phyloP scores from a whole-genome alignment of 352 stramenopile species.

The Pythium pyrilobum region DNA sequence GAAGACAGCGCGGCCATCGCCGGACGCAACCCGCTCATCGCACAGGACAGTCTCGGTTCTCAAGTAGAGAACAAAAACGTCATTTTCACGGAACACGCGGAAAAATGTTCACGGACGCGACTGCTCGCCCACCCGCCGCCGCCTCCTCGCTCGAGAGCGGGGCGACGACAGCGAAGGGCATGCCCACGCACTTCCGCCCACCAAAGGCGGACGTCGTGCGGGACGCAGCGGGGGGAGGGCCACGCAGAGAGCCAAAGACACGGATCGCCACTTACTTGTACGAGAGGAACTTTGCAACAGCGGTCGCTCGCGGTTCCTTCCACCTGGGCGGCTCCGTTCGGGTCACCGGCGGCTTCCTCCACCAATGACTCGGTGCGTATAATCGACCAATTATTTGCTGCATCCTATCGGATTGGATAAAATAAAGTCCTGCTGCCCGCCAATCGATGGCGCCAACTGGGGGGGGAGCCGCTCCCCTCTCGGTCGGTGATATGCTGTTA shows the following conservation, averaged over 20 bases:
- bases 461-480: background rate
- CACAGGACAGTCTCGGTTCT: slow-evolving; percentile 91
- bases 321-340: background rate
- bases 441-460: slow-evolving; percentile 16
- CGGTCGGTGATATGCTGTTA: background rate
- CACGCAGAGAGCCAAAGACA: slow-evolving; percentile 16
- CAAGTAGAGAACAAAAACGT: slow-evolving; percentile 69
- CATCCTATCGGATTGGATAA: background rate
- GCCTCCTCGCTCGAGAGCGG: no score
- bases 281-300: slow-evolving; percentile 87
- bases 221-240: slow-evolving; percentile 1
- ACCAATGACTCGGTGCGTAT: slow-evolving; percentile 14
- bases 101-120: slow-evolving; percentile 21
- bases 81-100: slow-evolving; percentile 28
- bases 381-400: slow-evolving; percentile 12
- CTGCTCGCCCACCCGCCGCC: no score
- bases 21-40: slow-evolving; percentile 34
- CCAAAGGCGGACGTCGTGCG: background rate
- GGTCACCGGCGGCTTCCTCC: background rate
- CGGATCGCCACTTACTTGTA: slow-evolving; percentile 66
- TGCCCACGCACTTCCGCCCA: background rate
- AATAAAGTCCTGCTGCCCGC: background rate
- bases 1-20: background rate
- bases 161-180: no score
- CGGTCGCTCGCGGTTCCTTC: background rate